Evolutionary conservation across 2,329 filamentous ascomycete species (phyloP).

Genomic region (Hysterium pulicare): DNA sequence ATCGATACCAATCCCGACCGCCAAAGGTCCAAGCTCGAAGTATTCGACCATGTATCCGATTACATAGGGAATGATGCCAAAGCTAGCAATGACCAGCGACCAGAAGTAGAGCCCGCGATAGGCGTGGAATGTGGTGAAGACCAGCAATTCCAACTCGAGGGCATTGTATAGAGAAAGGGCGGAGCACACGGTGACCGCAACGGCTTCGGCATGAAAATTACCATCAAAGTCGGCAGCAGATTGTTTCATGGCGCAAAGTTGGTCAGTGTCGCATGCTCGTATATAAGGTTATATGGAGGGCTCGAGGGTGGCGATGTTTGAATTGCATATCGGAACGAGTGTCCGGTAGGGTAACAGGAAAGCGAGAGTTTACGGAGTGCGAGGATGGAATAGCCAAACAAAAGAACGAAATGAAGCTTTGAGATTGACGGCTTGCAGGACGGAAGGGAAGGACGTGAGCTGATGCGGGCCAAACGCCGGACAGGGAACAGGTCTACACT

Average conservation of each 20-base stretch:
- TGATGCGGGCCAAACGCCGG: too few species aligned
- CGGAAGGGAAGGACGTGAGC: too few species aligned
- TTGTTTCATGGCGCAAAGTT: background rate
- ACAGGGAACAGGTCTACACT: too few species aligned
- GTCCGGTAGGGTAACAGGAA: too few species aligned
- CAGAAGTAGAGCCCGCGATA: conserved; percentile 47
- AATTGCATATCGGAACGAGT: too few species aligned
- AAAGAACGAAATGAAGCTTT: too few species aligned
- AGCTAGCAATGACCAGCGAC: conserved; percentile 40
- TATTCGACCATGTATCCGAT: conserved; percentile 45
- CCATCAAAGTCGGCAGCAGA: background rate
- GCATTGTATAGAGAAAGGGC: conserved; percentile 29
- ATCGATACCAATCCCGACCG: conserved; percentile 39
- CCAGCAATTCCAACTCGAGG: conserved; percentile 42
- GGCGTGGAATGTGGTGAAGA: conserved; percentile 44
- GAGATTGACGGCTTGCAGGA: too few species aligned
- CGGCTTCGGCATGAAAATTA: conserved; percentile 21
- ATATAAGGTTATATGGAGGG: too few species aligned
- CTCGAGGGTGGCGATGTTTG: too few species aligned
- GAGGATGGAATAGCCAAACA: too few species aligned
- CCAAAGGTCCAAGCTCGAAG: conserved; percentile 19
- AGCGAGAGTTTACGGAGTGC: too few species aligned
- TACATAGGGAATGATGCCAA: conserved; percentile 45
- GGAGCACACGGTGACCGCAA: conserved; percentile 34
- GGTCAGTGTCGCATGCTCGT: background rate